Percentiles rank a stretch among this genome's conserved stretches.
These are phyloP conservation scores for Cryphonectria parasitica DNA, from an alignment of 2,329 filamentous ascomycete species.

Conservation along the genomic window DNA sequence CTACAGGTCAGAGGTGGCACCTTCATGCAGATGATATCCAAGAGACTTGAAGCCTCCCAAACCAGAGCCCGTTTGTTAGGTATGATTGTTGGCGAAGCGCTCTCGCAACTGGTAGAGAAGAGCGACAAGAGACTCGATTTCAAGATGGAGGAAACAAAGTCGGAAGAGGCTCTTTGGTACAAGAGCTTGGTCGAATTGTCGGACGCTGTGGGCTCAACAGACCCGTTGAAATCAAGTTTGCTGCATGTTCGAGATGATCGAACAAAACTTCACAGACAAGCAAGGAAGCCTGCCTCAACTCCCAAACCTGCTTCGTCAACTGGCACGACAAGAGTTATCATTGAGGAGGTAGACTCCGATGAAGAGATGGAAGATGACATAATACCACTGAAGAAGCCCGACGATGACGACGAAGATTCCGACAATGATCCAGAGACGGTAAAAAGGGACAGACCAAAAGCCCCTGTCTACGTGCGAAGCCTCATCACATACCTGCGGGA, in stretches of 20 bases:
- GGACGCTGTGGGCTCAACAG: slow-evolving; percentile 65
- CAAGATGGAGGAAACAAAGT: slow-evolving; percentile 76
- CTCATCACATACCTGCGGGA: slow-evolving; percentile 79
- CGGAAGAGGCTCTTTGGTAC: slow-evolving; percentile 75
- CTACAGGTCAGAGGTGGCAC: slow-evolving; percentile 71
- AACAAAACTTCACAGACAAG: slow-evolving; percentile 34
- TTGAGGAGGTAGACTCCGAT: slow-evolving; percentile 68
- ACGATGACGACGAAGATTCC: slow-evolving; percentile 86
- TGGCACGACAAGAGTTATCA: slow-evolving; percentile 48
- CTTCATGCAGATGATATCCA: slow-evolving; percentile 82
- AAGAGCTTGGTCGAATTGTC: slow-evolving; percentile 64
- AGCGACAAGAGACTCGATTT: slow-evolving; percentile 78
- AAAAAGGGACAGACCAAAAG: slow-evolving; percentile 77
- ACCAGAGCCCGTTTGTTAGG: slow-evolving; percentile 78
- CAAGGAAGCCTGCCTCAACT: slow-evolving; percentile 36
- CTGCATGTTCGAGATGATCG: slow-evolving; percentile 21
- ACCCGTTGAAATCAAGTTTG: slow-evolving; percentile 46
- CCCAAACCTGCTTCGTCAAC: slow-evolving; percentile 37
- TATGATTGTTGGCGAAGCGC: slow-evolving; percentile 80
- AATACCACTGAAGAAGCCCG: slow-evolving; percentile 79
- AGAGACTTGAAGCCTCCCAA: slow-evolving; percentile 79
- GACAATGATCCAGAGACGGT: slow-evolving; percentile 91
- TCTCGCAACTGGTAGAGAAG: slow-evolving; percentile 67
- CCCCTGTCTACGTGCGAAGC: slow-evolving; percentile 90
- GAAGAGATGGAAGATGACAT: slow-evolving; percentile 70